Conservation (phyloP, 352 stramenopile species). For the Stephanocyclus meneghinianus region DNA sequence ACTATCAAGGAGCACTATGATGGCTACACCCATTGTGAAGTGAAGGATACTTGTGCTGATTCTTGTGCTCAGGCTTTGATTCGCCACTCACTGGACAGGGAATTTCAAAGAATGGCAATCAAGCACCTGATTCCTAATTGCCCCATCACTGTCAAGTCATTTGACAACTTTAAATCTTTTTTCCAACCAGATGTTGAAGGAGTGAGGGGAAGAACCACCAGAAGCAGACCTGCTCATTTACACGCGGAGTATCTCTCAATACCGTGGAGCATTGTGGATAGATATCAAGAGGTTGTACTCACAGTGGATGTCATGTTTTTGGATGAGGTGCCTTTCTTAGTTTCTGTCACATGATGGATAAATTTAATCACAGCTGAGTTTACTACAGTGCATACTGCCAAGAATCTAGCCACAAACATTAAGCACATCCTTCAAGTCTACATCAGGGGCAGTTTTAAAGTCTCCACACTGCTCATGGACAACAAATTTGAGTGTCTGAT, state of each 20-base stretch:
- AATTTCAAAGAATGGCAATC: constrained; percentile 31
- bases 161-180: constrained; percentile 48
- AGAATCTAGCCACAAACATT: constrained; percentile 22
- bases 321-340: constrained; percentile 14
- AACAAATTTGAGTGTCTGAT: constrained; percentile 47
- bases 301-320: constrained; percentile 55
- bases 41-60: constrained; percentile 17
- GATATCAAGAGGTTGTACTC: constrained; percentile 41
- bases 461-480: constrained; percentile 40
- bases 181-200: constrained; percentile 14
- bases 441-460: constrained; percentile 41
- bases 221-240: constrained; percentile 10
- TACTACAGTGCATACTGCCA: constrained; percentile 9
- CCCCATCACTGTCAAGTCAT: constrained; percentile 30
- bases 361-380: constrained; percentile 48
- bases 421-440: constrained; percentile 39
- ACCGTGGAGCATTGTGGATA: constrained; percentile 34
- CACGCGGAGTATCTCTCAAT: constrained; percentile 20
- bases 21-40: constrained; percentile 37
- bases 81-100: constrained; percentile 1
- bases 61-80: constrained; percentile 32
- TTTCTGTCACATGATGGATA: constrained; percentile 11
- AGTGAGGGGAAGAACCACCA: constrained; percentile 41
- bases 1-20: background rate
- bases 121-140: constrained; percentile 39